These are phyloP conservation scores for Coemansia sp. DNA, from an alignment of 192 early-diverging fungal species.

Conservation along the genomic window DNA sequence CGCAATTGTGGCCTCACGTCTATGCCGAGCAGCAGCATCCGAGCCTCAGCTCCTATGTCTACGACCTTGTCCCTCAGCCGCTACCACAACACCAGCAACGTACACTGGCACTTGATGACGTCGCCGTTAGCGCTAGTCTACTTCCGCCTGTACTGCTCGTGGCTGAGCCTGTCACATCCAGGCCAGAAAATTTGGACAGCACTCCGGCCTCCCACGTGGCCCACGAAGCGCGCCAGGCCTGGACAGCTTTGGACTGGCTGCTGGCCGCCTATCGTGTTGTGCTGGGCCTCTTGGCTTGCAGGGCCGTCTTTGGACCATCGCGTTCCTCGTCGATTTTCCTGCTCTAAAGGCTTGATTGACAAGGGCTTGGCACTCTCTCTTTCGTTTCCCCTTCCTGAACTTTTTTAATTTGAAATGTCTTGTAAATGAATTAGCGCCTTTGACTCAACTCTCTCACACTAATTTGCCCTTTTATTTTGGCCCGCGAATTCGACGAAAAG, in stretches of 20 bases:
- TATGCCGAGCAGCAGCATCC: not conserved
- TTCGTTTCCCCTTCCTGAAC: not conserved
- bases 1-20: conserved; percentile 48
- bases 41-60: not conserved
- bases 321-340: conserved; percentile 31
- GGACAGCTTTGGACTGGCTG: conserved; percentile 49
- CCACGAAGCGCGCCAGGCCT: conserved; percentile 21
- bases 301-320: conserved; percentile 42
- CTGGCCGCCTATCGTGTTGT: conserved; percentile 43
- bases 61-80: conserved; percentile 15
- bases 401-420: conserved; percentile 3
- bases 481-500: not conserved
- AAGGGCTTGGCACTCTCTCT: conserved; percentile 1
- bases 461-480: not conserved
- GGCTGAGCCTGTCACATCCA: not conserved
- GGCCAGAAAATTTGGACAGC: not conserved
- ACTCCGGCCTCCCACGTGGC: not conserved
- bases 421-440: conserved; percentile 12
- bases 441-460: not conserved
- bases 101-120: not conserved
- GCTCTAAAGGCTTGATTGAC: not conserved
- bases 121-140: not conserved
- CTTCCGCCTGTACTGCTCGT: not conserved
- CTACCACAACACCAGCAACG: conserved; percentile 18
- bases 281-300: conserved; percentile 41